phyloP scores from a whole-genome alignment of 768 basidiomycete species.

The Tulasnella sp. region DNA sequence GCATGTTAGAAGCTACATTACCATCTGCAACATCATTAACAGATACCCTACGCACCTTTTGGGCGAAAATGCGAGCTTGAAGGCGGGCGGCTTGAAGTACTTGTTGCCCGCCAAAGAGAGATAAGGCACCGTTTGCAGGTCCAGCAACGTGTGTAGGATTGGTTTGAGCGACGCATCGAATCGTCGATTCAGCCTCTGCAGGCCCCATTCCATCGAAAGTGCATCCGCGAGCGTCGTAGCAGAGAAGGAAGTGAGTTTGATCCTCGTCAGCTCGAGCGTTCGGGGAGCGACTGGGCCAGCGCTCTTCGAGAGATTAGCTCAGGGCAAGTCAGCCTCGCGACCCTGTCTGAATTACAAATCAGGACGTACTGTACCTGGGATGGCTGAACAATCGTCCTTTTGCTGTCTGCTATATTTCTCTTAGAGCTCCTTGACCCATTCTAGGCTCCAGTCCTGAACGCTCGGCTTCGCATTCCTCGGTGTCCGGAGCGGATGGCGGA shows the following conservation, averaged over 20 bases:
- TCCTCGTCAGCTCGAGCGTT: slow-evolving; percentile 66
- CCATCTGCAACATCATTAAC: no score
- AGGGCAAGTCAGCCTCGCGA: slow-evolving; percentile 13
- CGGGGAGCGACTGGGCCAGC: slow-evolving; percentile 48
- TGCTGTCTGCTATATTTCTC: slow-evolving; percentile 70
- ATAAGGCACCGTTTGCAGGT: slow-evolving; percentile 66
- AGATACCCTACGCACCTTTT: slow-evolving; percentile 41
- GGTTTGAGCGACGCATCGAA: slow-evolving; percentile 57
- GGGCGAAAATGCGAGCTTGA: slow-evolving; percentile 64
- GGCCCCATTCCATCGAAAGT: slow-evolving; percentile 85
- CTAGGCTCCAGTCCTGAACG: slow-evolving; percentile 73
- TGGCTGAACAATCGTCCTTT: slow-evolving; percentile 59
- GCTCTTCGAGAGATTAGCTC: slow-evolving; percentile 32
- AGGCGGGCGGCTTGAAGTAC: slow-evolving; percentile 63
- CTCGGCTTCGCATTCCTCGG: slow-evolving; percentile 64
- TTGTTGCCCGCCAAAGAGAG: slow-evolving; percentile 82
- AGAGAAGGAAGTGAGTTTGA: slow-evolving; percentile 54
- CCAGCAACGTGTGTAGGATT: slow-evolving; percentile 79
- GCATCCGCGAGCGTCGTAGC: slow-evolving; percentile 84
- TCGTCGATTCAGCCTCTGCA: slow-evolving; percentile 48
- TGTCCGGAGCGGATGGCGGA: slow-evolving; percentile 73
- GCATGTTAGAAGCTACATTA: neutral
- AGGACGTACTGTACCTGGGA: slow-evolving; percentile 54
- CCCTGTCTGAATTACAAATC: neutral
- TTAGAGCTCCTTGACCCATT: slow-evolving; percentile 78